phyloP scores from a whole-genome alignment of 2,329 filamentous ascomycete genomes.

The Ophiostoma ulmi region DNA sequence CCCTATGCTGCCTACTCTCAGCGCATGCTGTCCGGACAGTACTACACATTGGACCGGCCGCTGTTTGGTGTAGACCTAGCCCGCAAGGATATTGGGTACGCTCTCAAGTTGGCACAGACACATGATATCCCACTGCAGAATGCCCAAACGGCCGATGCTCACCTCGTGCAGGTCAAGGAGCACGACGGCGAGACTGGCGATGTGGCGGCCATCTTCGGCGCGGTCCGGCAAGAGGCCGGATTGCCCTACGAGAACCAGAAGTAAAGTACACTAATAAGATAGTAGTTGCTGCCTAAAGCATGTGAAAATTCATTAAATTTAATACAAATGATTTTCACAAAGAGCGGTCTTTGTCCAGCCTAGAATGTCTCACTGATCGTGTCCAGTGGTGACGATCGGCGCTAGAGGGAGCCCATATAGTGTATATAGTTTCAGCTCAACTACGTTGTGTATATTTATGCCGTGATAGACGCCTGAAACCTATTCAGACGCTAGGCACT shows the following conservation, averaged over 20 bases:
- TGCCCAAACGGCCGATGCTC: constrained; percentile 61
- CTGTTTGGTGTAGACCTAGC: constrained; percentile 78
- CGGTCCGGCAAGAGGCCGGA: constrained; percentile 67
- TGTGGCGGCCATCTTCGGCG: constrained; percentile 77
- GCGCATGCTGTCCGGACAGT: constrained; percentile 70
- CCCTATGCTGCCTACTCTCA: constrained; percentile 69
- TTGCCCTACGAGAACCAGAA: constrained; percentile 64
- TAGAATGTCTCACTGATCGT: neutral
- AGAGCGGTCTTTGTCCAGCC: neutral
- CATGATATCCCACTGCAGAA: constrained; percentile 59
- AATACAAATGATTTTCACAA: neutral
- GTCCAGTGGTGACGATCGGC: neutral
- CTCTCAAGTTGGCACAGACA: constrained; percentile 58
- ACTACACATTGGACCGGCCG: constrained; percentile 74
- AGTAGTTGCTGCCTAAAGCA: neutral
- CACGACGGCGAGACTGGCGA: constrained; percentile 65
- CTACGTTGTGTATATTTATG: neutral
- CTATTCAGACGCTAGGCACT: neutral
- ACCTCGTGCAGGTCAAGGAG: constrained; percentile 64
- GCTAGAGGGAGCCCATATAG: constrained; percentile 30
- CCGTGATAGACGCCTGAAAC: neutral
- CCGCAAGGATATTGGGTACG: constrained; percentile 75
- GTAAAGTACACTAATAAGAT: neutral
- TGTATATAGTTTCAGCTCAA: constrained; percentile 15
- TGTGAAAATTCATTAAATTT: neutral